Percentiles rank a stretch among this genome's conserved stretches.
These are phyloP conservation scores for Echium plantagineum DNA, from an alignment of 257 asterid genomes.

Conservation along the genomic window DNA sequence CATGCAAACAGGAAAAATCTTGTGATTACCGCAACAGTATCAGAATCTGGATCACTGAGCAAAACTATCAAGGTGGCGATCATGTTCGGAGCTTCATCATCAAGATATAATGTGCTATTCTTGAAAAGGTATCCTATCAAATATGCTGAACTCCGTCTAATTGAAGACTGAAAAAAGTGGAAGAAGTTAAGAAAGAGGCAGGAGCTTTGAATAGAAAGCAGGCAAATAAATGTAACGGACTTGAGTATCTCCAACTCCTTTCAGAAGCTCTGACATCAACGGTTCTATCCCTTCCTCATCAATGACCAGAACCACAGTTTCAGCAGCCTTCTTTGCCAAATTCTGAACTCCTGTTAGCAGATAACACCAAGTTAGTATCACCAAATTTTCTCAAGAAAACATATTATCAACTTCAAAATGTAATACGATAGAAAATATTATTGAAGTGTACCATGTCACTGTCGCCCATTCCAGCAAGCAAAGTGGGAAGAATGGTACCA, in stretches of 20 bases:
- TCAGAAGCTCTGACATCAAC: constrained; percentile 78
- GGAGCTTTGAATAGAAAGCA: background rate
- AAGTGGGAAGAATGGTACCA: constrained; percentile 78
- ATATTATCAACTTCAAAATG: background rate
- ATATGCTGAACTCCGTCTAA: constrained; percentile 65
- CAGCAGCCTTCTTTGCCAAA: constrained; percentile 84
- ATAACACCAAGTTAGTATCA: background rate
- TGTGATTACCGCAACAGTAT: constrained; percentile 60
- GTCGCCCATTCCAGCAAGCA: constrained; percentile 75
- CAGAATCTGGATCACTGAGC: constrained; percentile 79
- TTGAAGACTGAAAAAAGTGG: constrained; percentile 53
- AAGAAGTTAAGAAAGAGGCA: background rate
- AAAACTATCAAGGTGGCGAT: constrained; percentile 69
- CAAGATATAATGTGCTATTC: constrained; percentile 80
- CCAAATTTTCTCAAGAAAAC: background rate
- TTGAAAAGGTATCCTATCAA: constrained; percentile 87
- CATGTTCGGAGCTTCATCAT: constrained; percentile 92
- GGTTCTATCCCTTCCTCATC: constrained; percentile 81
- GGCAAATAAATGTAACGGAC: constrained; percentile 28
- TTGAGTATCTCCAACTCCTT: constrained; percentile 80
- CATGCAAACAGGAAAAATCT: constrained; percentile 5
- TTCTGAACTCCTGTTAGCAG: constrained; percentile 43
- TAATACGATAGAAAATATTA: background rate
- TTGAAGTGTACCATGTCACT: constrained; percentile 41
- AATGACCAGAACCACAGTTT: constrained; percentile 86